Base-by-base conservation (phyloP, 495 filamentous ascomycete genomes). In the Oleoguttula mirabilis region DNA sequence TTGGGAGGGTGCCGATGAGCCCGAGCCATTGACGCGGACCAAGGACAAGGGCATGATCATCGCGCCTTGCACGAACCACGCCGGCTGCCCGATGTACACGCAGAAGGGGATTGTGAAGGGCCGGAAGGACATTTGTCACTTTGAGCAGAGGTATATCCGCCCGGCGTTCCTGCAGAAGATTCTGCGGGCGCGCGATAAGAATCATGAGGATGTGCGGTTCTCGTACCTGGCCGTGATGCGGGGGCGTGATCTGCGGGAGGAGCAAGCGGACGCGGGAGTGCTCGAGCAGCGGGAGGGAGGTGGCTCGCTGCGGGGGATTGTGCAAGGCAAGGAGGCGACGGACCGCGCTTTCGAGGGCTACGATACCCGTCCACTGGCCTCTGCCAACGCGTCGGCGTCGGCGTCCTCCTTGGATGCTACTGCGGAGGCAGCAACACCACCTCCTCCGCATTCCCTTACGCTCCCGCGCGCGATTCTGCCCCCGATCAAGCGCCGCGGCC, bases 51-150 rank as follows among this genome's bases (percentile, higher is more conserved):
- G 87, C 48, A 87, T 88, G 78, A 95, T 98, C 51, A 71, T 98
- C 46, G 90, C 92, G 0, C 90, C 90, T 0, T 98, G 90, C 60
- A 98, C 90, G 1, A 94, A 87, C 62, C 92, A 96, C 58, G 63
- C 59, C 1, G 73, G 72, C 41, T 98, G 90, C 52, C 90, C 90
- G 0, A 87, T 98, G 79, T 95, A 92, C 54, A 66, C 72, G 24
- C 64, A 65, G 0, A 69, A 77, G 0, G 86, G 87, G 0, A 65
- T 77, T 19, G 70, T 69, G 35, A 64, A 65, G 28, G 81, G 82
- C 16, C 75, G 90, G 50, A 83, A 79, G 52, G 90, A 98, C 54
- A 92, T 77, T 54, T 98, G 90, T 59, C 82, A 83, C 58, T 98
- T 98, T 61, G 66, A 63, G 39, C 90, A 98, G 61, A 75, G 92